Evolutionary conservation across 2,329 filamentous ascomycete species (phyloP).

Genomic region (Diplocarpon rosae): DNA sequence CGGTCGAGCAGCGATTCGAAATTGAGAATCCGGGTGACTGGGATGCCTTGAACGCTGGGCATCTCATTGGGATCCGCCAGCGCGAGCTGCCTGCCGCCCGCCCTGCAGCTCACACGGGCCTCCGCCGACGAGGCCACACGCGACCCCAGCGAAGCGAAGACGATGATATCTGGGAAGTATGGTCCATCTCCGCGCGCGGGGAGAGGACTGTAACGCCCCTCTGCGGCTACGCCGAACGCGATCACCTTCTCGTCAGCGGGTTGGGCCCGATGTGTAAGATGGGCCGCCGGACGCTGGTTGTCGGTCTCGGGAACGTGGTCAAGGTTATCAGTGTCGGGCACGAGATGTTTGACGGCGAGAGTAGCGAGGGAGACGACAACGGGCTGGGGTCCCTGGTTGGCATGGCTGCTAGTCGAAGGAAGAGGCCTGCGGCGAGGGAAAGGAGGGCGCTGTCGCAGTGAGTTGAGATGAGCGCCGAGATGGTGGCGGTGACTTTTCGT

Average conservation of each 20-base stretch:
- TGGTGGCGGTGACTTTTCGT: no score
- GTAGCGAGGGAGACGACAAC: no score
- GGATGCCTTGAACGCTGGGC: constrained; percentile 49
- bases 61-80: constrained; percentile 51
- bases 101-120: constrained; percentile 8
- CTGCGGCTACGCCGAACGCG: constrained; percentile 17
- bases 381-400: no score
- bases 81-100: background rate
- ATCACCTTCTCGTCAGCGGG: constrained; percentile 51
- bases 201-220: constrained; percentile 21
- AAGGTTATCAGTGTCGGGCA: constrained; percentile 43
- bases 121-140: constrained; percentile 17
- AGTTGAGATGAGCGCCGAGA: no score
- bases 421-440: no score
- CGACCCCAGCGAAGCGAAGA: constrained; percentile 1
- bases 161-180: constrained; percentile 39
- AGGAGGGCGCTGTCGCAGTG: no score
- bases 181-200: constrained; percentile 37
- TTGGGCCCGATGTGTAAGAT: constrained; percentile 54
- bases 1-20: constrained; percentile 39
- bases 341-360: no score
- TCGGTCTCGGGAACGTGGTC: constrained; percentile 62
- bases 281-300: constrained; percentile 53
- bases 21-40: constrained; percentile 55
- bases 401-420: no score